Evolutionary conservation across 495 filamentous ascomycete genomes (phyloP).

Genomic region (Aspergillus avenaceus): DNA sequence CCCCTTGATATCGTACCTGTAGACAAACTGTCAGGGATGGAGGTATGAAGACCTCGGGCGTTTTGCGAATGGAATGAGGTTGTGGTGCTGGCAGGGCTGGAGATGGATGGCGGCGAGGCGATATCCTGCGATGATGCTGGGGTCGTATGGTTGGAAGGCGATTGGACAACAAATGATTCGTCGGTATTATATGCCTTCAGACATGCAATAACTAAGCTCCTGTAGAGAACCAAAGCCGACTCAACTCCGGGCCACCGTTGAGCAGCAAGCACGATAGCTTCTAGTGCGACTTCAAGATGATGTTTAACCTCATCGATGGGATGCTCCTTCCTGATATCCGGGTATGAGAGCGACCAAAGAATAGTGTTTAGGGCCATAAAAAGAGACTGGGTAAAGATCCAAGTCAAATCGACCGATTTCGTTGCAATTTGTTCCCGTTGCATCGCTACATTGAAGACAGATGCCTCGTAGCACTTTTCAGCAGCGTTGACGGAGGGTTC

Average conservation of each 20-base stretch:
- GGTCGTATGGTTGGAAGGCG: conserved; percentile 51
- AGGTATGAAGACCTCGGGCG: conserved; percentile 19
- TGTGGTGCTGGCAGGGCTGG: conserved; percentile 43
- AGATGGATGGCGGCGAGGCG: conserved; percentile 47
- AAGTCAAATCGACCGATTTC: conserved; percentile 76
- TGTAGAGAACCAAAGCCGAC: conserved; percentile 77
- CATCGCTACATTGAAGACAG: conserved; percentile 71
- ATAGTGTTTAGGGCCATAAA: conserved; percentile 86
- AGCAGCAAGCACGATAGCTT: conserved; percentile 68
- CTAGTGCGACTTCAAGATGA: conserved; percentile 65
- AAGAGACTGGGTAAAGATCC: conserved; percentile 82
- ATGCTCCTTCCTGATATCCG: conserved; percentile 70
- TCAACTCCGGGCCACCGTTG: conserved; percentile 86
- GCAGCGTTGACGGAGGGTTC: conserved; percentile 74
- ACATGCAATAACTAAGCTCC: conserved; percentile 73
- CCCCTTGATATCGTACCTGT: conserved; percentile 33
- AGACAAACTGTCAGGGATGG: conserved; percentile 31
- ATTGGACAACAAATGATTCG: conserved; percentile 61
- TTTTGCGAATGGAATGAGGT: conserved; percentile 36
- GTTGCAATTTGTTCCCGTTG: conserved; percentile 71
- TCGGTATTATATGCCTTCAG: conserved; percentile 76
- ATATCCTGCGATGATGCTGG: conserved; percentile 40
- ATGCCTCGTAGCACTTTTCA: conserved; percentile 74
- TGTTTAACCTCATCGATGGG: conserved; percentile 65
- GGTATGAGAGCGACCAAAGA: conserved; percentile 83